Base-by-base conservation (phyloP, 2,329 filamentous ascomycete species). In the Chaetomiaceae sp. region DNA sequence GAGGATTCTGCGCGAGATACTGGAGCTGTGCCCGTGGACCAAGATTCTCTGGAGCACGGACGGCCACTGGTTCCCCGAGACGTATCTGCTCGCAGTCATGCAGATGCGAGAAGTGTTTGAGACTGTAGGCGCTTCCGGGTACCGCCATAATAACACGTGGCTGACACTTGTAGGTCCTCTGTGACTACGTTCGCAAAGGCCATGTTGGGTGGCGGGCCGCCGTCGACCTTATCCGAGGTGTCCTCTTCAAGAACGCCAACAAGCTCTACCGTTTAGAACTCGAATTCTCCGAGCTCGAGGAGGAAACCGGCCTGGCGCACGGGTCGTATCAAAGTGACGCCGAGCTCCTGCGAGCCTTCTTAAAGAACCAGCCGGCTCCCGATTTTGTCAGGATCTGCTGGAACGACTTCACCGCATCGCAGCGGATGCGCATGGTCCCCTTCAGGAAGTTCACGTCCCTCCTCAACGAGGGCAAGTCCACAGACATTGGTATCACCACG, bases 11-110 rank as follows among this genome's bases (percentile, higher is more conserved):
- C 80, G 84, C 40, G 81, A 94, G 64, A 81, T 87, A 1, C 69
- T 95, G 8, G 89, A 95, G 66, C 67, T 92, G 4, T 86, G 84
- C 20, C 89, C 89, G 0, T 82, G 80, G 50, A 83, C 81, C 47
- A 92, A 92, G 70, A 75, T 94, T 0, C 49, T 92, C 0, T 92
- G 87, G 81, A 90, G 86, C 57, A 90, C 87, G 0, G 87, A 91
- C 64, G 89, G 87, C 0, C 87, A 91, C 65, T 87, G 80, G 68
- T 87, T 89, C 55, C 86, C 88, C 0, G 89, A 92, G 67, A 89
- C 86, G 0, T 94, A 85, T 62, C 79, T 86, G 62, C 73, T 92
- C 4, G 86, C 87, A 1, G 82, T 86, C 34, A 73, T 78, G 37
- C 89, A 92, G 66, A 84, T 90, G 53, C 77, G 87, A 46, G 80